A percentile compares a stretch with the other conserved stretches of the same genome.
Evolutionary conservation across 176 grass and related monocot genomes (phyloP).

Genomic region (Saccharum spontaneum): DNA sequence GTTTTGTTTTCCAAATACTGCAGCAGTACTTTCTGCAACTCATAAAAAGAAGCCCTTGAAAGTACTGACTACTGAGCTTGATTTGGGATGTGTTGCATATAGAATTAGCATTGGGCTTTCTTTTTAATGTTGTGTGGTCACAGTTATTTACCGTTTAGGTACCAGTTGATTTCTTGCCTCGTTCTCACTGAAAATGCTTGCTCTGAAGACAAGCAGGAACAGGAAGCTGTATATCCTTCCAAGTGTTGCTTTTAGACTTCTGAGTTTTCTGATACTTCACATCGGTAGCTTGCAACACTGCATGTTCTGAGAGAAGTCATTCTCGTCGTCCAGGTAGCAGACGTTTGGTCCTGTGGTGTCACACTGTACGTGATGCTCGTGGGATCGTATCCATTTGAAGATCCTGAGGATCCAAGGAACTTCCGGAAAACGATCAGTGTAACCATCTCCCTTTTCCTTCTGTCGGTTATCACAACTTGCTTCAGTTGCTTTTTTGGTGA

Average conservation of each 20-base stretch:
- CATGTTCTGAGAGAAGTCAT: slow-evolving; percentile 12
- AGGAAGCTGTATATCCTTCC: not conserved
- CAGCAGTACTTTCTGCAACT: not conserved
- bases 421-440: slow-evolving; percentile 86
- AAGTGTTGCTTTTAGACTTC: not conserved
- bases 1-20: not conserved
- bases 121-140: not conserved
- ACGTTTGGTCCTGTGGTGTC: slow-evolving; percentile 92
- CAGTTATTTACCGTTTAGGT: not conserved
- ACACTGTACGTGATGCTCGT: slow-evolving; percentile 95
- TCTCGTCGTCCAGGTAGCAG: slow-evolving; percentile 59
- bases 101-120: not conserved
- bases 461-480: slow-evolving; percentile 6
- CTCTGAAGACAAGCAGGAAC: not conserved
- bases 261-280: slow-evolving; percentile 2
- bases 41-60: not conserved
- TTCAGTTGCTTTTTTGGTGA: not conserved
- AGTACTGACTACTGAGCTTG: not conserved
- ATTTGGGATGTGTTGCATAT: not conserved
- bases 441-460: not conserved
- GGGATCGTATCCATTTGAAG: slow-evolving; percentile 95
- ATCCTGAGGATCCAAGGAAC: slow-evolving; percentile 89
- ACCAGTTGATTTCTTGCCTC: not conserved
- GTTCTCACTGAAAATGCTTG: slow-evolving; percentile 14
- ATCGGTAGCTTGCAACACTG: not conserved